Conservation (phyloP, 441 rosid genomes). For the Populus hybrid region DNA sequence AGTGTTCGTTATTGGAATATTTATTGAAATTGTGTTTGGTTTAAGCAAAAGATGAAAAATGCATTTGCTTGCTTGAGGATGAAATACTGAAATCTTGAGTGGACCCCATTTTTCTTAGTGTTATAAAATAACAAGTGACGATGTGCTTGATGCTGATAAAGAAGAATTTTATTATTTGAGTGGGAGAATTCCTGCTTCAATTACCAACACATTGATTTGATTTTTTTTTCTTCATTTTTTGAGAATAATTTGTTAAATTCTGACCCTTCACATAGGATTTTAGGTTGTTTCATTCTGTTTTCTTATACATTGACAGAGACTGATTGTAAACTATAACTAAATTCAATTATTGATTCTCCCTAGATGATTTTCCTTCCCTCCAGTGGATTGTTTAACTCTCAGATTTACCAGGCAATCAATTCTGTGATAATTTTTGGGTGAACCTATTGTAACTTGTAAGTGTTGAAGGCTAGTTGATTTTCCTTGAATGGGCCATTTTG, state of each 20-base stretch:
- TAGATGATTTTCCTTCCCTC: not conserved
- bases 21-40: not conserved
- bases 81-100: not conserved
- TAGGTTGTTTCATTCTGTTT: not conserved
- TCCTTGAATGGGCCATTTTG: not conserved
- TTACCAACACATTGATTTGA: not conserved
- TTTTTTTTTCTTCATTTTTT: no score
- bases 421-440: not conserved
- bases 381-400: not conserved
- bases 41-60: not conserved
- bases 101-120: not conserved
- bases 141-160: not conserved
- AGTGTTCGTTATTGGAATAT: not conserved
- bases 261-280: not conserved
- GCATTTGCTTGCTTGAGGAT: not conserved
- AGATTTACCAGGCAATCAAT: not conserved
- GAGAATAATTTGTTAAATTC: no score
- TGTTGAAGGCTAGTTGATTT: not conserved
- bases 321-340: not conserved
- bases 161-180: not conserved
- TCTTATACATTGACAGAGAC: not conserved
- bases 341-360: not conserved
- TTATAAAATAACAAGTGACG: not conserved
- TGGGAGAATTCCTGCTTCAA: not conserved
- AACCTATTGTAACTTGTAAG: not conserved